phyloP scores from a whole-genome alignment of 1,284 basidiomycete genomes.

The Puccinia sorghi region DNA sequence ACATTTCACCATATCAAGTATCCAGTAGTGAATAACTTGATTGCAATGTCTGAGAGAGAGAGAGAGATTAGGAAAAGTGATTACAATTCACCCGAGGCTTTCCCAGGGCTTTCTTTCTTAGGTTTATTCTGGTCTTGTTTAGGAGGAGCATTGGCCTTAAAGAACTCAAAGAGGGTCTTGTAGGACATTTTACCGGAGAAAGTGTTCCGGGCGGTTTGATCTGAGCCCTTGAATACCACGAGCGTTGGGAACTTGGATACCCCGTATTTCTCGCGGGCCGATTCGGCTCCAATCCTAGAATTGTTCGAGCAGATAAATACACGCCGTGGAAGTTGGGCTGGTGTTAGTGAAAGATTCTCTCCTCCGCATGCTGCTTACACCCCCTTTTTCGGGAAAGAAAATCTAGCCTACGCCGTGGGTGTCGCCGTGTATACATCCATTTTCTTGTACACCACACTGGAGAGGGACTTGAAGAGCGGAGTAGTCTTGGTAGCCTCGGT shows the following conservation, averaged over 20 bases:
- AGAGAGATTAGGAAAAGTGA: neutral
- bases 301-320: too few species aligned
- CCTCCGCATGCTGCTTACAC: too few species aligned
- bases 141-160: slow-evolving; percentile 22
- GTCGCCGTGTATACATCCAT: slow-evolving; percentile 41
- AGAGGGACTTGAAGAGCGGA: slow-evolving; percentile 42
- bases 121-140: neutral
- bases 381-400: too few species aligned
- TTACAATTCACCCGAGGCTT: slow-evolving; percentile 36
- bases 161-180: slow-evolving; percentile 15
- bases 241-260: slow-evolving; percentile 29
- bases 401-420: slow-evolving; percentile 40
- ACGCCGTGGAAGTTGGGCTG: neutral
- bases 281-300: slow-evolving; percentile 22
- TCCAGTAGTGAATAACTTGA: too few species aligned
- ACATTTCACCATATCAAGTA: too few species aligned
- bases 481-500: slow-evolving; percentile 33
- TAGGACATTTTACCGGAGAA: slow-evolving; percentile 40
- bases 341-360: neutral
- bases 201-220: neutral
- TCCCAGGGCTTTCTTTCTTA: slow-evolving; percentile 27
- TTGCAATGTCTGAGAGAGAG: neutral
- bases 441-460: slow-evolving; percentile 47
- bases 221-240: slow-evolving; percentile 30
- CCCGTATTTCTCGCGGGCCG: neutral